phyloP scores from a whole-genome alignment of 768 basidiomycete genomes.

The Russula earlei region DNA sequence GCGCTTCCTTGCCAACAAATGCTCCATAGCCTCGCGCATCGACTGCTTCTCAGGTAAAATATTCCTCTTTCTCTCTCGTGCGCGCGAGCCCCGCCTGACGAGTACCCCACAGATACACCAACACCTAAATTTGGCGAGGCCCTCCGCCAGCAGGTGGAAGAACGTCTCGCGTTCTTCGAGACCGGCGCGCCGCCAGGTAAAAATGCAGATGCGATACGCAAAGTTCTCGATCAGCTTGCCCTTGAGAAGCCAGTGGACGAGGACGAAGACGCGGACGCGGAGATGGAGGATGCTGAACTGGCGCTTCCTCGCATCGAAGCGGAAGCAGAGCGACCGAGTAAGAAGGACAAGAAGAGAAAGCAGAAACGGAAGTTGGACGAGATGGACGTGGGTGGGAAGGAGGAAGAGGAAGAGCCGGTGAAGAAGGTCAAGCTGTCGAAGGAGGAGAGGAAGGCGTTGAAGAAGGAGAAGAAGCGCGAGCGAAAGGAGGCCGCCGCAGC shows the following conservation, averaged over 20 bases:
- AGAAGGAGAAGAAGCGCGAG: conserved; percentile 64
- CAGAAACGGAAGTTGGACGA: conserved; percentile 64
- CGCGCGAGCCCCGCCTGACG: not conserved
- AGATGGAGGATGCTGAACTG: conserved; percentile 35
- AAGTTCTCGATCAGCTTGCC: conserved; percentile 71
- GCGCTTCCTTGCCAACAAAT: conserved; percentile 98
- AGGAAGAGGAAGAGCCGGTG: conserved; percentile 44
- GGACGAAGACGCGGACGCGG: conserved; percentile 49
- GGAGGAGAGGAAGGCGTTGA: conserved; percentile 80
- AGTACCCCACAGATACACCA: conserved; percentile 50
- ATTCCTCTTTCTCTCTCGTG: not conserved
- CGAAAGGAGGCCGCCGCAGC: conserved; percentile 40
- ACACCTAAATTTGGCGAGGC: conserved; percentile 94
- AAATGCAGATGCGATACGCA: conserved; percentile 86
- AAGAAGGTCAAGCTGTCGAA: conserved; percentile 76
- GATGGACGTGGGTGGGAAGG: conserved; percentile 58
- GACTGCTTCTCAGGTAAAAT: conserved; percentile 79
- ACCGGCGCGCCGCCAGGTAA: conserved; percentile 82
- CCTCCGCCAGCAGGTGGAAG: conserved; percentile 87
- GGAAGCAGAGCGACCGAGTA: conserved; percentile 36
- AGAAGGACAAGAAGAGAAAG: conserved; percentile 25
- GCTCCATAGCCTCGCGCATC: conserved; percentile 93
- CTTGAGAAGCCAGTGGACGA: too few relatives aligned
- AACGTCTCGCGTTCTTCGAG: conserved; percentile 91
- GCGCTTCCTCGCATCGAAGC: conserved; percentile 51